Percentiles rank a stretch among this genome's conserved stretches.
Evolutionary conservation across 2,329 filamentous ascomycete species (phyloP).

Genomic region (Penicillium sp.): DNA sequence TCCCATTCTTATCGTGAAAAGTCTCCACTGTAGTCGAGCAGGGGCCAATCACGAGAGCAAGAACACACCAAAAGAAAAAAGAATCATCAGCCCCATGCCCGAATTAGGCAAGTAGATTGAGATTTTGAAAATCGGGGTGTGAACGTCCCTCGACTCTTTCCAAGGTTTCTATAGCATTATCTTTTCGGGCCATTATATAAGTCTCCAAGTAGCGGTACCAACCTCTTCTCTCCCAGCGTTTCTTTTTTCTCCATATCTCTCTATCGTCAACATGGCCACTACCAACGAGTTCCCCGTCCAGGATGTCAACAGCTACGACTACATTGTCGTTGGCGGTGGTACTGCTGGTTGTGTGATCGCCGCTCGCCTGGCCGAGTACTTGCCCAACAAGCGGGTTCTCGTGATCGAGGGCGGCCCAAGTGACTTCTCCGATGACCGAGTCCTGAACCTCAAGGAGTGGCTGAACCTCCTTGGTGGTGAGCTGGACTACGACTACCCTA

Average conservation of each 20-base stretch:
- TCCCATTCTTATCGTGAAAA: background rate
- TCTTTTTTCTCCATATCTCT: background rate
- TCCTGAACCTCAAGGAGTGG: conserved; percentile 86
- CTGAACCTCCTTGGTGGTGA: conserved; percentile 79
- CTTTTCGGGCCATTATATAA: background rate
- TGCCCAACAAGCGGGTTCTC: conserved; percentile 78
- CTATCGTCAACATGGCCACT: conserved; percentile 55
- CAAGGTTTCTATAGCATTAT: background rate
- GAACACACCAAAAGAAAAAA: background rate
- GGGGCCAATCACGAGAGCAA: background rate
- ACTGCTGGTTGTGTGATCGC: conserved; percentile 85
- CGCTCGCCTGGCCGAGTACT: conserved; percentile 75
- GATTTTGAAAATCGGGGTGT: background rate
- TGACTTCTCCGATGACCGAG: conserved; percentile 84
- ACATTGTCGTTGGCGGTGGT: conserved; percentile 81
- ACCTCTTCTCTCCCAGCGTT: background rate
- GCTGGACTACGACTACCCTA: conserved; percentile 88
- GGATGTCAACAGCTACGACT: conserved; percentile 73
- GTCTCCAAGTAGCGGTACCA: background rate
- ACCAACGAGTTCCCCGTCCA: conserved; percentile 66
- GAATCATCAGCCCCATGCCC: background rate
- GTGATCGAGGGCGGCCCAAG: conserved; percentile 87
- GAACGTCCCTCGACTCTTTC: background rate
- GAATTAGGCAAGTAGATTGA: conserved; percentile 5
- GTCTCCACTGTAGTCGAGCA: background rate